Evolutionary conservation across 2,329 filamentous ascomycete genomes (phyloP).

Genomic region (Tricladium varicosporioides): DNA sequence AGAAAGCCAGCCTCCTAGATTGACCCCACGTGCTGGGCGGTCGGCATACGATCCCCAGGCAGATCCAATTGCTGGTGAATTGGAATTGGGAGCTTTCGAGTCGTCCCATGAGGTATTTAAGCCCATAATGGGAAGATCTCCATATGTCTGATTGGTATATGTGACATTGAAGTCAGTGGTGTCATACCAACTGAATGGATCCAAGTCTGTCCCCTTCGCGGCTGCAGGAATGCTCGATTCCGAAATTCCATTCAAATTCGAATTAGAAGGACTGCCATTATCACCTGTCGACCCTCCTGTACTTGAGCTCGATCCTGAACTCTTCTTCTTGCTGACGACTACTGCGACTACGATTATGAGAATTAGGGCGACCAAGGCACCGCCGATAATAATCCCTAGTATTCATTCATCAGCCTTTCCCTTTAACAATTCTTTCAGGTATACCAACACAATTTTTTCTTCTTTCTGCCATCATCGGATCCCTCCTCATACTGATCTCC

Average conservation of each 20-base stretch:
- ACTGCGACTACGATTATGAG: slow-evolving; percentile 69
- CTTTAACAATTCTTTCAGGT: background rate
- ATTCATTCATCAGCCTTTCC: slow-evolving; percentile 16
- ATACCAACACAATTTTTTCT: slow-evolving; percentile 56
- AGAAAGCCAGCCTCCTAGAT: slow-evolving; percentile 90
- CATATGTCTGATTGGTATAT: slow-evolving; percentile 81
- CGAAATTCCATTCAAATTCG: slow-evolving; percentile 51
- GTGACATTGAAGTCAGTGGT: slow-evolving; percentile 92
- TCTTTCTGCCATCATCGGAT: slow-evolving; percentile 37
- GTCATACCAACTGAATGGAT: slow-evolving; percentile 90
- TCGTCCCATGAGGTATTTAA: slow-evolving; percentile 86
- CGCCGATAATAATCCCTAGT: slow-evolving; percentile 50
- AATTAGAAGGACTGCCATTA: slow-evolving; percentile 34
- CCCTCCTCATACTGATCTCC: slow-evolving; percentile 41
- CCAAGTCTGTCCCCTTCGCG: slow-evolving; percentile 73
- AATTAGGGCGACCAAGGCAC: slow-evolving; percentile 54
- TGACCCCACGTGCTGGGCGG: slow-evolving; percentile 83
- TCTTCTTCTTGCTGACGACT: slow-evolving; percentile 62
- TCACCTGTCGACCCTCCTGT: slow-evolving; percentile 15
- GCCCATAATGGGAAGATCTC: slow-evolving; percentile 87
- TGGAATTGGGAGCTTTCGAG: slow-evolving; percentile 70
- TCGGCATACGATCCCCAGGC: slow-evolving; percentile 74
- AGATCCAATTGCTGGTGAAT: slow-evolving; percentile 75
- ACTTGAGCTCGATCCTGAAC: slow-evolving; percentile 24
- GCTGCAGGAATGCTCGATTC: slow-evolving; percentile 49